These are phyloP conservation scores for Talaromyces sp. DNA, from an alignment of 2,329 filamentous ascomycete genomes.

Conservation along the genomic window DNA sequence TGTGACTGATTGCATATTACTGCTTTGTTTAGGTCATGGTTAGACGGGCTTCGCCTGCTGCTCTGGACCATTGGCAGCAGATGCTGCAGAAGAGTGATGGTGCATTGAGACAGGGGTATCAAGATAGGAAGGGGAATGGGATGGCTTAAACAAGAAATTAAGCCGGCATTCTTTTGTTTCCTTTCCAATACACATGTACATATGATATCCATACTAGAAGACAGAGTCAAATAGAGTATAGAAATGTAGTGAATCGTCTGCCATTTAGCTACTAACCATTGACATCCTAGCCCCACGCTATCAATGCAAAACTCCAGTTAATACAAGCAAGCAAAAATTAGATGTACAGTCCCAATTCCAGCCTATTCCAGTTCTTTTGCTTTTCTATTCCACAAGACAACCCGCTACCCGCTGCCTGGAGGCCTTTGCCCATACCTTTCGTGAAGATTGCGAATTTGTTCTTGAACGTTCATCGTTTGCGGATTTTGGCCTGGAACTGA, in stretches of 20 bases:
- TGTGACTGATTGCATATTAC: not conserved
- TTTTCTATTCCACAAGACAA: not conserved
- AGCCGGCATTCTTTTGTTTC: too few species aligned
- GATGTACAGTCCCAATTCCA: not conserved
- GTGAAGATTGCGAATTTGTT: conserved; percentile 70
- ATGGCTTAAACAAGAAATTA: not conserved
- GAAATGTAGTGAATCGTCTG: not conserved
- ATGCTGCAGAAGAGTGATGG: conserved; percentile 1
- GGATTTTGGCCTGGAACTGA: conserved; percentile 25
- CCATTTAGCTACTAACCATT: not conserved
- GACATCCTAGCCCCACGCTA: not conserved
- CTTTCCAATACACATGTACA: too few species aligned
- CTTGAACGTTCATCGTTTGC: conserved; percentile 66
- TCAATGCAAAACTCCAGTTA: conserved; percentile 1
- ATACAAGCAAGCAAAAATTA: conserved; percentile 3
- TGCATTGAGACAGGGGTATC: not conserved
- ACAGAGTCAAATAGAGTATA: not conserved
- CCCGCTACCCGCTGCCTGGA: conserved; percentile 1
- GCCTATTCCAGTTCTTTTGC: not conserved
- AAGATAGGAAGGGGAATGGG: not conserved
- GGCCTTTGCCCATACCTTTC: conserved; percentile 43
- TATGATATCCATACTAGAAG: too few species aligned
- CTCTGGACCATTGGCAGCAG: conserved; percentile 2
- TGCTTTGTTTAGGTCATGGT: not conserved
- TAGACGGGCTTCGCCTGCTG: not conserved